Percentiles rank a stretch among this genome's conserved stretches.
These are phyloP conservation scores for Botrytis pseudocinerea DNA, from an alignment of 2,329 filamentous ascomycete genomes.

Conservation along the genomic window DNA sequence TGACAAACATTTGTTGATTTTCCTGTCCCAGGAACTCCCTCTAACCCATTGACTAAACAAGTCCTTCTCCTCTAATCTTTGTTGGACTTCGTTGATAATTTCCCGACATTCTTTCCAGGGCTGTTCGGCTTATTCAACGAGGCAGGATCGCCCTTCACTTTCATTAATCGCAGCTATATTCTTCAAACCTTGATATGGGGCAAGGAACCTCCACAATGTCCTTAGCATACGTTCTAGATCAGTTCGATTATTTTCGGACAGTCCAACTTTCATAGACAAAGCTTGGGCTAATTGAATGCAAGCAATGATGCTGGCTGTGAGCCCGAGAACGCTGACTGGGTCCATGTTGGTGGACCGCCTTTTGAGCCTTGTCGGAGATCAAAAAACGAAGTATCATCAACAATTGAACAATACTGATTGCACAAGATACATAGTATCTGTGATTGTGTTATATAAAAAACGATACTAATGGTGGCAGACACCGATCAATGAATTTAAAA, in stretches of 20 bases:
- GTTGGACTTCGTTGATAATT: not conserved
- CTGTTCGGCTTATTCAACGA: not conserved
- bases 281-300: conserved; percentile 1
- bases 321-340: conserved; percentile 4
- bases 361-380: not conserved
- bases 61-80: conserved; percentile 7
- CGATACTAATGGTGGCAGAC: not conserved
- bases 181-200: not conserved
- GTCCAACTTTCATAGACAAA: not conserved
- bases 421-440: not conserved
- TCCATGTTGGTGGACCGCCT: not conserved
- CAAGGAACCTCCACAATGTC: not conserved
- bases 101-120: not conserved
- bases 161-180: not conserved
- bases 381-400: not conserved
- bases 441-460: not conserved
- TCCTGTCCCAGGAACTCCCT: not conserved
- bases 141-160: not conserved
- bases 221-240: conserved; percentile 5
- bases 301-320: conserved; percentile 13
- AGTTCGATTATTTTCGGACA: not conserved
- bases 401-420: not conserved
- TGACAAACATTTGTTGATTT: not conserved
- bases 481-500: not conserved
- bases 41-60: not conserved